Base-by-base conservation (phyloP, 75 land plant genomes). In the Pinus tabuliformis region DNA sequence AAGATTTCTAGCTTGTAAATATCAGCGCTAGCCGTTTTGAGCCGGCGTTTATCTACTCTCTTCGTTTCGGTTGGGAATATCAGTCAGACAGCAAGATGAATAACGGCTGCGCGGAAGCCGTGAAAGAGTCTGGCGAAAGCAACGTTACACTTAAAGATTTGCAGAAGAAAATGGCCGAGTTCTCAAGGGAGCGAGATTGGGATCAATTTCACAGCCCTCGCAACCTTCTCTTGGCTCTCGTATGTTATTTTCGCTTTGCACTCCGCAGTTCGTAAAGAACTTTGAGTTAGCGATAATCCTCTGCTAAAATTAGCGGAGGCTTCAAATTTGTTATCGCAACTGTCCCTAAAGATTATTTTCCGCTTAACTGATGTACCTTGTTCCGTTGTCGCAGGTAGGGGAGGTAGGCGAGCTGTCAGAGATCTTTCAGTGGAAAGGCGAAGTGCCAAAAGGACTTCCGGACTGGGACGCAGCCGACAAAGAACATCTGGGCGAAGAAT, bases 341-440 rank as follows among this genome's bases (percentile, higher is more conserved):
- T 45, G 49, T 45, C 7, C 49, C 6, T 6, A 45, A 45, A 45
- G 49, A 6, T 6, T 45, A 45, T 45, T 45, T 45, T 45, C 8
- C 49, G 7, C 8, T 45, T 45, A 45, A 45, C 49, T 45, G 49
- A 45, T 45, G 49, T 45, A 45, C 49, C 6, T 6, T 45, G 49
- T 45, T 6, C 6, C 49, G 6, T 6, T 45, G 8, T 45, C 15
- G 6, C 62, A 86, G 87, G 87, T 86, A 4, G 88, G 88, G 0
- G 88, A 86, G 57, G 80, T 86, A 36, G 88, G 88, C 9, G 88
- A 86, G 77, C 57, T 86, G 37, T 86, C 88, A 4, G 88, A 86
- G 79, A 86, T 86, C 24, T 86, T 86, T 63, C 88, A 86, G 61
- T 86, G 88, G 88, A 86, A 83, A 73, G 88, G 86, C 11, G 88